Evolutionary conservation across 2,329 filamentous ascomycete genomes (phyloP).

Genomic region (Phoma sp.): DNA sequence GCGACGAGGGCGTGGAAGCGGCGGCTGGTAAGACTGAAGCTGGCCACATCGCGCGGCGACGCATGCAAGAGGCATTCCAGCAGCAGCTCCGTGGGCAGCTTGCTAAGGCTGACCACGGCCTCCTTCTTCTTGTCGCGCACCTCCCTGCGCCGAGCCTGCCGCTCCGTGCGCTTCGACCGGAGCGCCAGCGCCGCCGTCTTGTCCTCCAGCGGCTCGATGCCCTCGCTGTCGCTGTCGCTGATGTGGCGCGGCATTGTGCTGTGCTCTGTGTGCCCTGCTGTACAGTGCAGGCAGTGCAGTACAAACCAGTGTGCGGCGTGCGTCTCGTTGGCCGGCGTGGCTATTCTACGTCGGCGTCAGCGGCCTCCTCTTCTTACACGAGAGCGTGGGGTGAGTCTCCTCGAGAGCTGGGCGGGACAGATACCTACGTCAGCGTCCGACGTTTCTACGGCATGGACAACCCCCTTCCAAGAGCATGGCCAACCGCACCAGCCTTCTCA

Average conservation of each 20-base stretch:
- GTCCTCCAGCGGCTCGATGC: constrained; percentile 56
- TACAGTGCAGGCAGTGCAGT: too few relatives aligned
- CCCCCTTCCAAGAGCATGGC: too few relatives aligned
- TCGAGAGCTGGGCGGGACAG: too few relatives aligned
- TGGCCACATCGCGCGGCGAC: constrained; percentile 59
- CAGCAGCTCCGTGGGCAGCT: constrained; percentile 61
- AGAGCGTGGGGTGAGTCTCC: too few relatives aligned
- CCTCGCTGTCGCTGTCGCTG: constrained; percentile 29
- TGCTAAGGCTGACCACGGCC: constrained; percentile 47
- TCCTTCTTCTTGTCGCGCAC: constrained; percentile 38
- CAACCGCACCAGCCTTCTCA: too few relatives aligned
- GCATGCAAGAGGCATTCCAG: constrained; percentile 56
- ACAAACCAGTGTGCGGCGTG: too few relatives aligned
- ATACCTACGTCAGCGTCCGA: too few relatives aligned
- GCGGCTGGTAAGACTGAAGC: constrained; percentile 52
- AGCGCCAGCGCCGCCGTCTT: constrained; percentile 57
- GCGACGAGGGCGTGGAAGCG: constrained; percentile 53
- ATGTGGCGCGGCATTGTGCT: constrained; percentile 30
- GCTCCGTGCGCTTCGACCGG: constrained; percentile 60
- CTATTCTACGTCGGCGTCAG: too few relatives aligned
- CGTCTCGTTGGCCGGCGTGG: too few relatives aligned
- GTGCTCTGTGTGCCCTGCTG: too few relatives aligned
- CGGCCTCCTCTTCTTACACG: too few relatives aligned
- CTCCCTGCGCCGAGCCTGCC: constrained; percentile 50
- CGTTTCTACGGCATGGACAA: too few relatives aligned